Evolutionary conservation across 805 yeast species (phyloP).

Genomic region (Monosporozyma servazzii): DNA sequence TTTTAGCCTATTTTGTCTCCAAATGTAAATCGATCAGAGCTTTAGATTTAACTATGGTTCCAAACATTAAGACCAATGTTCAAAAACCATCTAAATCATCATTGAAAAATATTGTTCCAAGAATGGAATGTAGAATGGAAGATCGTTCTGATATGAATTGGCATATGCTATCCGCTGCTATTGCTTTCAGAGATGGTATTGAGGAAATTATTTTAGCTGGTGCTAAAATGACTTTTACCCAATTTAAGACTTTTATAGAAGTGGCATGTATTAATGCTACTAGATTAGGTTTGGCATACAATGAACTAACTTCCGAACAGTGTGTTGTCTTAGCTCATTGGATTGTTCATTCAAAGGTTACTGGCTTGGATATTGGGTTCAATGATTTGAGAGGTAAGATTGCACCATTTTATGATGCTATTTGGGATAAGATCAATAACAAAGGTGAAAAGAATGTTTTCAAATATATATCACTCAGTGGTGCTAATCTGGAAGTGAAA

Average conservation of each 20-base stretch:
- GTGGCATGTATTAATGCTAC: constrained; percentile 49
- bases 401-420: constrained; percentile 19
- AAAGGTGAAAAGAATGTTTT: constrained; percentile 26
- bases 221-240: constrained; percentile 51
- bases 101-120: constrained; percentile 18
- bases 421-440: constrained; percentile 17
- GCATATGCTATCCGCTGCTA: constrained; percentile 66
- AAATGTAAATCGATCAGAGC: constrained; percentile 48
- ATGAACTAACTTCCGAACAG: constrained; percentile 52
- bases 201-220: constrained; percentile 79
- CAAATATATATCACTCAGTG: constrained; percentile 50
- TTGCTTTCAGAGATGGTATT: constrained; percentile 66
- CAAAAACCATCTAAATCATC: constrained; percentile 32
- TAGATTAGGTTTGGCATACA: constrained; percentile 74
- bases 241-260: constrained; percentile 51
- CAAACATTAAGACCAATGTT: constrained; percentile 31
- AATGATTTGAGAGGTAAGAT: constrained; percentile 48
- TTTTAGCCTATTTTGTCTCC: constrained; percentile 68
- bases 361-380: constrained; percentile 78
- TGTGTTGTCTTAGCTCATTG: constrained; percentile 50
- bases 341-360: constrained; percentile 38
- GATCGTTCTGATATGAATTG: constrained; percentile 72
- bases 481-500: constrained; percentile 49
- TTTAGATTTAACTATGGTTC: constrained; percentile 52
- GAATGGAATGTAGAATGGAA: constrained; percentile 32